These are phyloP conservation scores for Aspergillus pseudotamarii DNA, from an alignment of 2,329 filamentous ascomycete species.

Conservation along the genomic window DNA sequence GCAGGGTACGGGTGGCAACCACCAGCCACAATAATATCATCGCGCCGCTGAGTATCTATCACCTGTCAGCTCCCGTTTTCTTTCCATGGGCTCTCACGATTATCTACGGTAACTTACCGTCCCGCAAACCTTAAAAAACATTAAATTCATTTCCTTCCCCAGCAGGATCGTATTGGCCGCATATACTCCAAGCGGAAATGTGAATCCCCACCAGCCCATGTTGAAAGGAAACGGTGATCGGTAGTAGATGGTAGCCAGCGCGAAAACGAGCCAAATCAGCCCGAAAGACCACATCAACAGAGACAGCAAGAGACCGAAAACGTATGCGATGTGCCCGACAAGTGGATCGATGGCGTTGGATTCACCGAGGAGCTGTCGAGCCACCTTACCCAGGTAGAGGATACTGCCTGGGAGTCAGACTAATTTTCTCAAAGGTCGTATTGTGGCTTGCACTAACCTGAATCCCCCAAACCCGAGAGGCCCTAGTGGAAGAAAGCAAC, in stretches of 20 bases:
- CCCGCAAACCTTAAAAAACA: conserved; percentile 57
- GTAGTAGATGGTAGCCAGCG: conserved; percentile 50
- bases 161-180: conserved; percentile 38
- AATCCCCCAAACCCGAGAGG: conserved; percentile 69
- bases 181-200: conserved; percentile 59
- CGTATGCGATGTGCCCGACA: conserved; percentile 60
- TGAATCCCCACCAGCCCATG: conserved; percentile 64
- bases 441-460: conserved; percentile 34
- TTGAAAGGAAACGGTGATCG: conserved; percentile 56
- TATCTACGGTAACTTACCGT: conserved; percentile 37
- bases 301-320: conserved; percentile 57
- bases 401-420: conserved; percentile 38
- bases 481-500: conserved; percentile 67
- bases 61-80: background rate
- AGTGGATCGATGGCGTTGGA: conserved; percentile 40
- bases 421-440: conserved; percentile 23
- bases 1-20: conserved; percentile 49
- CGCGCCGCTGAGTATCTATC: conserved; percentile 47
- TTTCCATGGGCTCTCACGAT: background rate
- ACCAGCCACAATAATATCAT: conserved; percentile 57
- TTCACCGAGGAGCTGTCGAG: conserved; percentile 44
- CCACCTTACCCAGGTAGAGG: conserved; percentile 52
- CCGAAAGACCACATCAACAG: conserved; percentile 62
- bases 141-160: conserved; percentile 52
- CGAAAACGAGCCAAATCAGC: conserved; percentile 58